Conservation (phyloP, 1,284 basidiomycete genomes). For the Megacollybia platyphylla region DNA sequence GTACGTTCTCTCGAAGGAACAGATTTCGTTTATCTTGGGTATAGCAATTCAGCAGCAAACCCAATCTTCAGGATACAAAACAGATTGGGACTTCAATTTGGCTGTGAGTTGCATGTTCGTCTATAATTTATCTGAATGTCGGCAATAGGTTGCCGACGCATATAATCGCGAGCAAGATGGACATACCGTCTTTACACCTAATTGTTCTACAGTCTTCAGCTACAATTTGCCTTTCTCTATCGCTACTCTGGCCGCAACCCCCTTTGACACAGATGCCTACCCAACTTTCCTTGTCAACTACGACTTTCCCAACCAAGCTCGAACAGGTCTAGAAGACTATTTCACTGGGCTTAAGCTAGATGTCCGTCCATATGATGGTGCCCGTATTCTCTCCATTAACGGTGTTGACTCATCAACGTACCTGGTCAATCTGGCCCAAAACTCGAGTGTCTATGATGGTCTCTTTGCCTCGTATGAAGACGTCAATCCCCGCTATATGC, state of each 20-base stretch:
- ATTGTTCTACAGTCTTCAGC: slow-evolving; percentile 7
- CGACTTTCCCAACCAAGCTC: slow-evolving; percentile 9
- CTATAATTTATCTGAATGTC: too few species aligned
- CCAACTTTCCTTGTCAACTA: slow-evolving; percentile 7
- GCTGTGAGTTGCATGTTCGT: slow-evolving; percentile 1
- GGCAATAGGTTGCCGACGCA: background rate
- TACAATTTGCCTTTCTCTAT: slow-evolving; percentile 10
- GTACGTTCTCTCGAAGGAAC: too few species aligned
- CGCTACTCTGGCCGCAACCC: slow-evolving; percentile 6
- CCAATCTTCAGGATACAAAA: slow-evolving; percentile 1
- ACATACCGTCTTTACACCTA: slow-evolving; percentile 7
- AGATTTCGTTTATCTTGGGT: too few species aligned
- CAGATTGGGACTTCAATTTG: slow-evolving; percentile 8
- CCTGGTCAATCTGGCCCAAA: slow-evolving; percentile 7
- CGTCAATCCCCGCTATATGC: slow-evolving; percentile 8
- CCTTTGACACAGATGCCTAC: slow-evolving; percentile 5
- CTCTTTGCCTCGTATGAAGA: slow-evolving; percentile 8
- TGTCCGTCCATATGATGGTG: slow-evolving; percentile 7
- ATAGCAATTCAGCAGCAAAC: slow-evolving; percentile 2
- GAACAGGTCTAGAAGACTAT: slow-evolving; percentile 6
- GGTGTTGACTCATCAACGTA: slow-evolving; percentile 9
- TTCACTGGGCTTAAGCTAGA: slow-evolving; percentile 8
- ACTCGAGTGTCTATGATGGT: slow-evolving; percentile 8
- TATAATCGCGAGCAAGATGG: slow-evolving; percentile 9
- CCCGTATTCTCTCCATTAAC: slow-evolving; percentile 7